phyloP scores from a whole-genome alignment of 2,329 filamentous ascomycete genomes.

The Microsporum audouinii region DNA sequence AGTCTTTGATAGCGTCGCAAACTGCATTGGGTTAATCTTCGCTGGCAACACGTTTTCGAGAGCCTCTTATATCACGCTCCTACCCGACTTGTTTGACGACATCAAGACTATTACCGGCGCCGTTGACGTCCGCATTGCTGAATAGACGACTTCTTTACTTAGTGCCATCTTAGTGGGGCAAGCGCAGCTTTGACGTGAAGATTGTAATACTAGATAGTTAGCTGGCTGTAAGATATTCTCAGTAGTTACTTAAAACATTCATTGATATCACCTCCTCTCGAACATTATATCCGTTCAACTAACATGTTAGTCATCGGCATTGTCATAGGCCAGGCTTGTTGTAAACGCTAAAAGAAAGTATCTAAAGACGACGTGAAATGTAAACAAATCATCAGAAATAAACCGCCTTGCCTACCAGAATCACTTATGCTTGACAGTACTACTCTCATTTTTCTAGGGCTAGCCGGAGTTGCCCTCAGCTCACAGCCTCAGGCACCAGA shows the following conservation, averaged over 20 bases:
- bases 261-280: too few relatives aligned
- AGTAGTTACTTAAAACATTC: too few relatives aligned
- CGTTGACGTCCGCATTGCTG: neutral
- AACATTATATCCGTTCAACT: too few relatives aligned
- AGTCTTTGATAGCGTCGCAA: neutral
- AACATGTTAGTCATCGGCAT: too few relatives aligned
- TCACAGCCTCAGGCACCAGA: conserved; percentile 70
- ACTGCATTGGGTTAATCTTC: conserved; percentile 8
- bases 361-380: too few relatives aligned
- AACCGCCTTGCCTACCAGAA: neutral
- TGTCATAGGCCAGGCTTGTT: too few relatives aligned
- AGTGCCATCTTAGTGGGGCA: too few relatives aligned
- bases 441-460: conserved; percentile 13
- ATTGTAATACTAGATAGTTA: too few relatives aligned
- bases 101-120: neutral
- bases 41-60: neutral
- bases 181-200: too few relatives aligned
- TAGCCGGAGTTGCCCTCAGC: conserved; percentile 24
- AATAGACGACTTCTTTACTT: neutral
- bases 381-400: too few relatives aligned
- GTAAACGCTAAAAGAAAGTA: too few relatives aligned
- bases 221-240: too few relatives aligned
- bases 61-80: conserved; percentile 4
- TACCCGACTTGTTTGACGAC: neutral
- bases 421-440: conserved; percentile 9